These are phyloP conservation scores for Royoungia palumana DNA, from an alignment of 768 basidiomycete species.

Conservation along the genomic window DNA sequence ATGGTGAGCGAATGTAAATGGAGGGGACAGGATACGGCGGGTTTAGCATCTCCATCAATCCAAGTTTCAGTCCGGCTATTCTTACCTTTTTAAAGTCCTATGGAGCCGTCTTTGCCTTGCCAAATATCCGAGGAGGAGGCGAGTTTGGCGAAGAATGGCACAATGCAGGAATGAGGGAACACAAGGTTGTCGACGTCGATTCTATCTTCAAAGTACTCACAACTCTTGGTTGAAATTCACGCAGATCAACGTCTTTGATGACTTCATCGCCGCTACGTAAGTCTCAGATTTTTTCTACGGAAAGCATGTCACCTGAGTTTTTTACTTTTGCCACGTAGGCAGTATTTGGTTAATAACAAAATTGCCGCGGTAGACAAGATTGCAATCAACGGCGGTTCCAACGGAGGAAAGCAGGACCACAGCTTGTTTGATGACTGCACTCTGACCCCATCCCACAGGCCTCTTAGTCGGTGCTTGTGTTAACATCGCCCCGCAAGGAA, in stretches of 20 bases:
- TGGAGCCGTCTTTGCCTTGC: slow-evolving; percentile 59
- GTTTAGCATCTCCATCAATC: slow-evolving; percentile 67
- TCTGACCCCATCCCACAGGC: slow-evolving; percentile 38
- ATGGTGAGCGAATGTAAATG: neutral
- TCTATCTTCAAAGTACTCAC: neutral
- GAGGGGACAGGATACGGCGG: slow-evolving; percentile 70
- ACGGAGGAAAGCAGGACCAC: slow-evolving; percentile 54
- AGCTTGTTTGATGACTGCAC: neutral
- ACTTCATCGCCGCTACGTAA: slow-evolving; percentile 80
- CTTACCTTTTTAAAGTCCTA: slow-evolving; percentile 74
- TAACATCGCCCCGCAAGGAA: slow-evolving; percentile 71
- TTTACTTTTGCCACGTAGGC: slow-evolving; percentile 34
- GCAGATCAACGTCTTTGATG: slow-evolving; percentile 73
- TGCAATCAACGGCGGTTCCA: slow-evolving; percentile 75
- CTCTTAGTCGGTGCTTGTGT: slow-evolving; percentile 82
- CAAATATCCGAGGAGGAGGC: slow-evolving; percentile 63
- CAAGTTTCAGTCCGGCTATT: slow-evolving; percentile 67
- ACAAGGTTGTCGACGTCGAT: slow-evolving; percentile 47
- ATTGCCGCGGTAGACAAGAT: slow-evolving; percentile 68
- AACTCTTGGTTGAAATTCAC: neutral
- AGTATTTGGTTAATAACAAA: slow-evolving; percentile 71
- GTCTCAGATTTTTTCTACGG: slow-evolving; percentile 17
- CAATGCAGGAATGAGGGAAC: slow-evolving; percentile 61
- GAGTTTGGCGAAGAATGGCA: slow-evolving; percentile 91
- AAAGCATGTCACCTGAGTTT: neutral